These are phyloP conservation scores for Daldinia caldariorum DNA, from an alignment of 495 filamentous ascomycete genomes.

Conservation along the genomic window DNA sequence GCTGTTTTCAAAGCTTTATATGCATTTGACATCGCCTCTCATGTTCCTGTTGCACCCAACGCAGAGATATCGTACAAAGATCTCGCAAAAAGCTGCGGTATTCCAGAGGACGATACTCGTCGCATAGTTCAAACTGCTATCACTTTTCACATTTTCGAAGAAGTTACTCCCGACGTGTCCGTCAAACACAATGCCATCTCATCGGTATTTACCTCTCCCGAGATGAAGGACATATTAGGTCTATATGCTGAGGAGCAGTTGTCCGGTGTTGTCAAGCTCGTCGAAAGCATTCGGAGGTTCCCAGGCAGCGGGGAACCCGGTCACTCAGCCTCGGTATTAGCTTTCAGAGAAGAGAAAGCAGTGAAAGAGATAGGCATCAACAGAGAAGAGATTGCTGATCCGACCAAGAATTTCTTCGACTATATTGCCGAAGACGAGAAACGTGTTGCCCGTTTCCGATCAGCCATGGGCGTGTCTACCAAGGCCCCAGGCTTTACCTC, in stretches of 20 bases:
- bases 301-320: slow-evolving; percentile 42
- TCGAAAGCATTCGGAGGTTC: slow-evolving; percentile 42
- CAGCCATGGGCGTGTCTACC: slow-evolving; percentile 54
- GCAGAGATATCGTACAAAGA: slow-evolving; percentile 48
- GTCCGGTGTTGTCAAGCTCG: slow-evolving; percentile 39
- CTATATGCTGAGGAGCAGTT: slow-evolving; percentile 54
- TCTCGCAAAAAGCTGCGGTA: slow-evolving; percentile 46
- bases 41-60: slow-evolving; percentile 29
- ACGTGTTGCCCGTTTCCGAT: slow-evolving; percentile 54
- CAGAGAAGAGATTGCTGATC: slow-evolving; percentile 26
- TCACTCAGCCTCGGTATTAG: slow-evolving; percentile 38
- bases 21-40: slow-evolving; percentile 33
- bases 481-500: slow-evolving; percentile 49
- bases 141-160: slow-evolving; percentile 58
- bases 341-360: slow-evolving; percentile 17
- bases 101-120: slow-evolving; percentile 49
- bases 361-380: slow-evolving; percentile 15
- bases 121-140: slow-evolving; percentile 60
- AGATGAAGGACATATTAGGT: slow-evolving; percentile 50
- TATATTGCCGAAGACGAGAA: slow-evolving; percentile 47
- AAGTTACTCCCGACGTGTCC: slow-evolving; percentile 53
- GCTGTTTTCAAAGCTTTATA: slow-evolving; percentile 34
- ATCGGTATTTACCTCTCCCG: slow-evolving; percentile 40
- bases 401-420: slow-evolving; percentile 49
- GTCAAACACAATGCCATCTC: slow-evolving; percentile 54